Evolutionary conservation across 2,329 filamentous ascomycete species (phyloP), one percentile per base, ranked within the genome.

Genomic region (Polytolypa hystricis): DNA sequence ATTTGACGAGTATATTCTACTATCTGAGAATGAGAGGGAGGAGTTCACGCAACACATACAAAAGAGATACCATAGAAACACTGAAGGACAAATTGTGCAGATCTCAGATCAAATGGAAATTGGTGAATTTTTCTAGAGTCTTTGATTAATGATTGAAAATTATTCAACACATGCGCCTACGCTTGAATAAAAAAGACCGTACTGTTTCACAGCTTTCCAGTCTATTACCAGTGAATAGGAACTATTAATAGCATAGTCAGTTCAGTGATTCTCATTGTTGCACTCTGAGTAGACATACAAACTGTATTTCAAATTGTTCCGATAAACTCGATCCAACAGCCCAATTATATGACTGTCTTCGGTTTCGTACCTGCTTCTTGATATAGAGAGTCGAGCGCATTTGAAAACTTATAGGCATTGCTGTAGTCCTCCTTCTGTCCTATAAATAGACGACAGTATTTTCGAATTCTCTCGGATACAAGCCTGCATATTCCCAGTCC

Each of bases 251-350:
- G 12, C n/a, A n/a, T n/a, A 14, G 29, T 31, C 19, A 31, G 29
- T 31, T 8, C 5, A 17, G 16, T 12, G 16, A 11, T 31, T n/a
- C 15, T 17, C 15, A 31, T 17, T 10, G 19, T 3, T 31, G 15
- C 12, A 17, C 19, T 31, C 29, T 31, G 15, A 31, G 29, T 15
- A 17, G 29, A 31, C 29, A 31, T 31, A 31, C 29, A 31, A 30
- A 17, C 12, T 15, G 7, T 31, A 31, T 31, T 31, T 31, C 15
- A 31, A 31, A 31, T 31, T 31, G 29, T 31, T 31, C 29, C 29
- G 29, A 17, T 31, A 31, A 31, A 31, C 15, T 31, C 29, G 29
- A 31, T 31, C 29, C 29, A 31, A 31, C 16, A 31, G 29, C 10
- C 29, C 29, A 31, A 31, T 31, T 14, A 31, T 31, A 15, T 31